Percentiles rank a stretch among this genome's conserved stretches.
These are phyloP conservation scores for Gymnopus androsaceus DNA, from an alignment of 1,284 basidiomycete genomes.

Conservation along the genomic window DNA sequence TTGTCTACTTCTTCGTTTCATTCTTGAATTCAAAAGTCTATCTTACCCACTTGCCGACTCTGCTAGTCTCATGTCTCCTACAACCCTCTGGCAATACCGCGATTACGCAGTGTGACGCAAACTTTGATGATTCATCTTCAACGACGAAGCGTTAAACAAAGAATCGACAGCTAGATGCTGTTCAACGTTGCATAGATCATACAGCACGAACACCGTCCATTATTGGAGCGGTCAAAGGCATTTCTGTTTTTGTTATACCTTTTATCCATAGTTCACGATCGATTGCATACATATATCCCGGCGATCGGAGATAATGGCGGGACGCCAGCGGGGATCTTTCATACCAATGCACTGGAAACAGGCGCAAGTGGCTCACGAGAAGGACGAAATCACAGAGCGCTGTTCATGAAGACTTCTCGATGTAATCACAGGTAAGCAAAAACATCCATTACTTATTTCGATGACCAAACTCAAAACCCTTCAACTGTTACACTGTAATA, in stretches of 20 bases:
- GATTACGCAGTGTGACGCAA: no score
- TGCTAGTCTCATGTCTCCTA: no score
- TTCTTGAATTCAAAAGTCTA: no score
- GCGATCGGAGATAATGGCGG: constrained; percentile 5
- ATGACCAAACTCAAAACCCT: no score
- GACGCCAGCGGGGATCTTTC: constrained; percentile 33
- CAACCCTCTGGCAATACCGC: no score
- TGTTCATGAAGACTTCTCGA: constrained; percentile 40
- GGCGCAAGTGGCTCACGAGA: constrained; percentile 9
- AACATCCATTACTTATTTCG: no score
- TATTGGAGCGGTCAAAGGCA: constrained; percentile 2
- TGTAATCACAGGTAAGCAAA: constrained; percentile 43
- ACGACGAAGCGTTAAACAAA: not conserved
- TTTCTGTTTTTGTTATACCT: not conserved
- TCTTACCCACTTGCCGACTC: no score
- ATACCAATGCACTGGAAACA: constrained; percentile 38
- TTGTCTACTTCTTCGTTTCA: no score
- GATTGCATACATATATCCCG: not conserved
- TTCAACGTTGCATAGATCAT: not conserved
- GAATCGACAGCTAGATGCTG: not conserved
- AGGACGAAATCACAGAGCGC: constrained; percentile 29
- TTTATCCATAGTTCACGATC: constrained; percentile 1
- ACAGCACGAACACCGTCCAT: not conserved
- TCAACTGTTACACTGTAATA: no score
- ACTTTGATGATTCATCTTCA: no score